phyloP scores from a whole-genome alignment of 495 filamentous ascomycete genomes.

The Amphirosellinia nigrospora region DNA sequence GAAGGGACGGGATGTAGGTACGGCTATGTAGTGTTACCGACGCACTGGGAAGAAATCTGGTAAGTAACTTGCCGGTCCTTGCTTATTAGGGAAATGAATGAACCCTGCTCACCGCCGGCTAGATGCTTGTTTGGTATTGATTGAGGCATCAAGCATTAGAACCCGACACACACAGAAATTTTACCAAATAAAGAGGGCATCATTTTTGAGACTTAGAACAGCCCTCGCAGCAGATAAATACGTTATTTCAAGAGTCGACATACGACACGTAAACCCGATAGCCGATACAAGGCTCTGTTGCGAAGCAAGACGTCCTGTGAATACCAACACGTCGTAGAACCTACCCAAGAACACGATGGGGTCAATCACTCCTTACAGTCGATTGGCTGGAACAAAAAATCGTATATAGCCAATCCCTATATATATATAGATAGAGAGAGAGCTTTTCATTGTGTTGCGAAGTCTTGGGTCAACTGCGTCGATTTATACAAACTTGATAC shows the following conservation, averaged over 20 bases:
- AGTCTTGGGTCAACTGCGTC: neutral
- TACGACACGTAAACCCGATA: neutral
- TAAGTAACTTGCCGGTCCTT: constrained; percentile 15
- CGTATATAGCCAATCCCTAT: constrained; percentile 1
- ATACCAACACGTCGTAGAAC: constrained; percentile 6
- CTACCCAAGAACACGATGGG: constrained; percentile 7
- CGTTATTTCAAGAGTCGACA: neutral
- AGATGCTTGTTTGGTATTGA: constrained; percentile 18
- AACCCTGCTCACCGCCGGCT: constrained; percentile 15
- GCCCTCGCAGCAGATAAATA: neutral
- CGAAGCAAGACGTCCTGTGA: no score
- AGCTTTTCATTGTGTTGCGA: neutral
- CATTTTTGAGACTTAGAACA: neutral
- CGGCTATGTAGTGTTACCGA: constrained; percentile 12
- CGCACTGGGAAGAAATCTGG: neutral
- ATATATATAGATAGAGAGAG: no score
- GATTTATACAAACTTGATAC: neutral
- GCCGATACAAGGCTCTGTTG: neutral
- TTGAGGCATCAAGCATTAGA: constrained; percentile 7
- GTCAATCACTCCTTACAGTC: neutral
- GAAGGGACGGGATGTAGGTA: constrained; percentile 2
- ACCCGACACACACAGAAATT: neutral
- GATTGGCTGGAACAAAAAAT: neutral
- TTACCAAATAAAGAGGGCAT: neutral
- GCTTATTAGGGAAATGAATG: neutral